Evolutionary conservation across 345 rosid genomes (phyloP), one percentile per base, ranked within the genome.

Genomic region (Triadica sebifera): DNA sequence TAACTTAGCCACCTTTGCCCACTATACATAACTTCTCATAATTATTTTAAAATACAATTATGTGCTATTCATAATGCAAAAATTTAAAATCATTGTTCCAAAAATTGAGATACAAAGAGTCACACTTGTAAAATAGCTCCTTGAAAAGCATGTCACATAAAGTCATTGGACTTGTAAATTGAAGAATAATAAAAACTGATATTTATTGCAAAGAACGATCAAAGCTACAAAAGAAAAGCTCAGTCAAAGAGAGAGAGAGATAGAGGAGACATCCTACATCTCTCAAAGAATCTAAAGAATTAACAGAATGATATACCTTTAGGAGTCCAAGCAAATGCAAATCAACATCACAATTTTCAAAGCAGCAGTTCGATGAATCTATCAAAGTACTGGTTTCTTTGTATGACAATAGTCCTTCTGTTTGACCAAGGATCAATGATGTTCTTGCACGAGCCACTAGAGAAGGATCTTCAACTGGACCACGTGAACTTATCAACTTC

Each of bases 391-490:
- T 81, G 19, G 97, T 92, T 72, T 86, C 86, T 80, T 95, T 90
- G 80, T 89, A 93, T 13, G 98, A 90, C 78, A 95, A 70, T 74
- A 87, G 75, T 71, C 93, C 96, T 68, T 93, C 98, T 47, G 87
- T 77, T 77, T 87, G 86, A 82, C 88, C 92, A 80, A 87, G 86
- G 72, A 87, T 78, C 83, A 92, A 83, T 71, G 85, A 83, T 81
- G 81, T 89, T 72, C 89, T 88, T 67, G 94, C 92, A 69, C 73
- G 72, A 75, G 91, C 91, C 73, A 86, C 94, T 57, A 82, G 89
- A 82, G 97, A 95, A 75, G 97, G 97, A 89, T 95, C 98, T 86
- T 91, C 94, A 69, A 91, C 86, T 75, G 89, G 87, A 72, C 93
- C 94, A 82, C 75, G 78, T 56, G 87, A 87, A 71, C 83, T 81